Evolutionary conservation across 495 filamentous ascomycete genomes (phyloP).

Genomic region (Talaromyces borbonicus): DNA sequence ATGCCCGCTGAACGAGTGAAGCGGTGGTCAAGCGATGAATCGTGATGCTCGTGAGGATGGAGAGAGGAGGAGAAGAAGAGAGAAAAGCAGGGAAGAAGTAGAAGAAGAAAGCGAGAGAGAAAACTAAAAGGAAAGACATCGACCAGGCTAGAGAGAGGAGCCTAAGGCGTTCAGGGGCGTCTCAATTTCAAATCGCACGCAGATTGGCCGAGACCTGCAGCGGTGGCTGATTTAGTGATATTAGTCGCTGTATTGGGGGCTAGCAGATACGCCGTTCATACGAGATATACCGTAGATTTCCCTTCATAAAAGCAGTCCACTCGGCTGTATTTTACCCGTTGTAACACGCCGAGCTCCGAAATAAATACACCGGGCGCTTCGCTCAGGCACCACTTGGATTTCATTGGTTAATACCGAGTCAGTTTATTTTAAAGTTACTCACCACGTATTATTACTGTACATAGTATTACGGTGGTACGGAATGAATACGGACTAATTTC

Average conservation of each 20-base stretch:
- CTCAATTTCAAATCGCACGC: not conserved
- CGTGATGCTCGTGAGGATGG: constrained; percentile 30
- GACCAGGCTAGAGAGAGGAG: no score
- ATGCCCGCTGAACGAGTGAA: constrained; percentile 97
- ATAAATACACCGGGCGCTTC: not conserved
- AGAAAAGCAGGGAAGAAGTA: constrained; percentile 21
- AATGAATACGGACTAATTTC: no score
- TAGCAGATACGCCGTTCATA: not conserved
- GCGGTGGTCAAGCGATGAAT: constrained; percentile 58
- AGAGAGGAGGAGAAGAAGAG: constrained; percentile 32
- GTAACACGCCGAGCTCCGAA: not conserved
- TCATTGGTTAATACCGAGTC: not conserved
- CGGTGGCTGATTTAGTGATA: not conserved
- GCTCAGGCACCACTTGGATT: constrained; percentile 3
- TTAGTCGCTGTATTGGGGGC: not conserved
- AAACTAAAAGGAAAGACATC: not conserved
- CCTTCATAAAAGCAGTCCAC: no score
- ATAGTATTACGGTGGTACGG: no score
- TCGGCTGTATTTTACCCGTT: no score
- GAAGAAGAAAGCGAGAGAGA: not conserved
- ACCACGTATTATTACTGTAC: no score
- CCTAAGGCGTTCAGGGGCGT: not conserved
- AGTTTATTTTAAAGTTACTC: not conserved
- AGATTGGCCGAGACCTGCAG: not conserved
- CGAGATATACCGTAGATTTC: no score